Conservation (phyloP, 352 stramenopile species). For the Pythium utonaiense region DNA sequence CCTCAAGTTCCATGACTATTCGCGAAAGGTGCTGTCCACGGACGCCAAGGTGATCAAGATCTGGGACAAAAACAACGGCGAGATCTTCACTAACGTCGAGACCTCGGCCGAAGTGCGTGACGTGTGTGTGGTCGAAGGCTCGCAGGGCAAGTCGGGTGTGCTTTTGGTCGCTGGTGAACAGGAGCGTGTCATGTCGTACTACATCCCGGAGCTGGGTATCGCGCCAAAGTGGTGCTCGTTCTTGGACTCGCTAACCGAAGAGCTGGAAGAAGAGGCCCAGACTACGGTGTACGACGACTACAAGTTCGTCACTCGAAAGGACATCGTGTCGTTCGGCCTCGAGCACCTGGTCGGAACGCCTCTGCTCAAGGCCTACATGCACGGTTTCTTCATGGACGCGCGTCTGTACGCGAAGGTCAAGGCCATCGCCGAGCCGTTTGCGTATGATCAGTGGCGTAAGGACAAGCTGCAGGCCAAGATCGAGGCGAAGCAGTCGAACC, state of each 20-base stretch:
- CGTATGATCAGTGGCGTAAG: constrained; percentile 97
- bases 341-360: constrained; percentile 97
- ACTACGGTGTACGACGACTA: constrained; percentile 98
- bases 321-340: constrained; percentile 96
- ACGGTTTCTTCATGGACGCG: constrained; percentile 99
- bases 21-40: constrained; percentile 90
- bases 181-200: constrained; percentile 97
- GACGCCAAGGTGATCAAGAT: constrained; percentile 99
- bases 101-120: constrained; percentile 94
- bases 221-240: constrained; percentile 99
- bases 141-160: constrained; percentile 91
- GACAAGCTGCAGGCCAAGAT: constrained; percentile 94
- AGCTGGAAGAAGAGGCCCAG: constrained; percentile 96
- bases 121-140: constrained; percentile 92
- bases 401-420: constrained; percentile 96
- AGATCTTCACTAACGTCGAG: constrained; percentile 97
- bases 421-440: constrained; percentile 95
- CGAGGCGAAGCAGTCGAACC: constrained; percentile 84
- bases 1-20: constrained; percentile 91
- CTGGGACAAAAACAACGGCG: constrained; percentile 91
- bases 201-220: constrained; percentile 96
- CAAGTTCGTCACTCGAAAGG: constrained; percentile 96
- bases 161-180: constrained; percentile 97
- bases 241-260: constrained; percentile 98
- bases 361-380: constrained; percentile 98